A percentile compares a stretch with the other conserved stretches of the same genome.
These are phyloP conservation scores for Bigelowiella natans DNA, from an alignment of 78 protist genomes.

Conservation along the genomic window DNA sequence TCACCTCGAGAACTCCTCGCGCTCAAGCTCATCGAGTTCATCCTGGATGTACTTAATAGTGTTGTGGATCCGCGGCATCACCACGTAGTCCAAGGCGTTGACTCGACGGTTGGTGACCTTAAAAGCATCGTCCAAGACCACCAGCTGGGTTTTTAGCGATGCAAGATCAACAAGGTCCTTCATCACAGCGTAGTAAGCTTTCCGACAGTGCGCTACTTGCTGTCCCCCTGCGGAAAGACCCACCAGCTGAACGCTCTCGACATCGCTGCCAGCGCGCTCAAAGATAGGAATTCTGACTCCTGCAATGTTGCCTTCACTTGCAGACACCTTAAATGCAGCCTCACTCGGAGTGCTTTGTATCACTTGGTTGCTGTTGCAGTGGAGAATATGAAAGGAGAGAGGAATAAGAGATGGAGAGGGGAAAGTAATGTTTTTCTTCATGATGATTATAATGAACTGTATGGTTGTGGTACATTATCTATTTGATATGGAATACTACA, in stretches of 20 bases:
- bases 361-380: background rate
- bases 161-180: background rate
- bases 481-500: no score
- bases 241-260: background rate
- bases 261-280: background rate
- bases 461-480: no score
- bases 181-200: background rate
- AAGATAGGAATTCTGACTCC: background rate
- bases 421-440: no score
- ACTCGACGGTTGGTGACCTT: slow-evolving; percentile 96
- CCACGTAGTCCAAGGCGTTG: slow-evolving; percentile 96
- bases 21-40: slow-evolving; percentile 87
- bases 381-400: background rate
- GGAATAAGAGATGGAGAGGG: no score
- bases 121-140: slow-evolving; percentile 74
- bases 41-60: slow-evolving; percentile 74
- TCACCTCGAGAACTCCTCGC: background rate
- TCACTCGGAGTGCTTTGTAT: background rate
- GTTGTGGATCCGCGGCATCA: slow-evolving; percentile 72
- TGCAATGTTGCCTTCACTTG: background rate
- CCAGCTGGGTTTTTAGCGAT: background rate
- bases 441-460: no score
- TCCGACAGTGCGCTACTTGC: background rate
- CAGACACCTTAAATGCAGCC: background rate
- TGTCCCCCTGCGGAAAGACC: background rate